A percentile compares a stretch with the other conserved stretches of the same genome.
Conservation (phyloP, 306 rosid genomes). For the Pterocarpus santalinus region DNA sequence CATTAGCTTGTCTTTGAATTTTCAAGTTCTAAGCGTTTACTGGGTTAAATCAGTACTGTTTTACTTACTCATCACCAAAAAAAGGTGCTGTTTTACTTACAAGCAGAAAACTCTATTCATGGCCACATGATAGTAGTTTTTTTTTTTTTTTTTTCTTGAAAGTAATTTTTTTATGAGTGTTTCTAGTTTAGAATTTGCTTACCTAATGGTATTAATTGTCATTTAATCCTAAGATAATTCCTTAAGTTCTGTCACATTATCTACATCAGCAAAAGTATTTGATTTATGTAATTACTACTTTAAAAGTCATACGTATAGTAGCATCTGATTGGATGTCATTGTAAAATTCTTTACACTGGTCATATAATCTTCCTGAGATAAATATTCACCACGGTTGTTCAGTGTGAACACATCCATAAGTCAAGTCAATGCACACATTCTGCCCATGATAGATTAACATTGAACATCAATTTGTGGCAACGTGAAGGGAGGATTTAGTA, state of each 20-base stretch:
- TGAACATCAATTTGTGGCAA: not conserved
- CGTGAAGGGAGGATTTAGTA: conserved; percentile 31
- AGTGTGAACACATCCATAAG: not conserved
- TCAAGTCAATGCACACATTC: not conserved
- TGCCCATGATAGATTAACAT: not conserved
- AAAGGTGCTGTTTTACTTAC: not conserved
- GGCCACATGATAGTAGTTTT: not conserved
- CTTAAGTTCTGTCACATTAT: not conserved
- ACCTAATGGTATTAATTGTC: not conserved
- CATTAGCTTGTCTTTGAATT: conserved; percentile 27
- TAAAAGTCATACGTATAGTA: too few species aligned
- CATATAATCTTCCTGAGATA: too few species aligned
- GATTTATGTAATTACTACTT: too few species aligned
- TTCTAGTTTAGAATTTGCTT: not conserved
- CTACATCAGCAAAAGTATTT: not conserved
- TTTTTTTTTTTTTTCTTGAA: too few species aligned
- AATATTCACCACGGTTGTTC: not conserved
- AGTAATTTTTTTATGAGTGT: not conserved
- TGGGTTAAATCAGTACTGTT: conserved; percentile 7
- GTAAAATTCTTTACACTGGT: too few species aligned
- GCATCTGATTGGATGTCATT: not conserved
- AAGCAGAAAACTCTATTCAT: not conserved
- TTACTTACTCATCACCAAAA: not conserved
- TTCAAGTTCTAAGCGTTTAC: conserved; percentile 16
- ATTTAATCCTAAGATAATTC: not conserved